Conservation (phyloP, 768 basidiomycete species). For the Mycena sanguinolenta region DNA sequence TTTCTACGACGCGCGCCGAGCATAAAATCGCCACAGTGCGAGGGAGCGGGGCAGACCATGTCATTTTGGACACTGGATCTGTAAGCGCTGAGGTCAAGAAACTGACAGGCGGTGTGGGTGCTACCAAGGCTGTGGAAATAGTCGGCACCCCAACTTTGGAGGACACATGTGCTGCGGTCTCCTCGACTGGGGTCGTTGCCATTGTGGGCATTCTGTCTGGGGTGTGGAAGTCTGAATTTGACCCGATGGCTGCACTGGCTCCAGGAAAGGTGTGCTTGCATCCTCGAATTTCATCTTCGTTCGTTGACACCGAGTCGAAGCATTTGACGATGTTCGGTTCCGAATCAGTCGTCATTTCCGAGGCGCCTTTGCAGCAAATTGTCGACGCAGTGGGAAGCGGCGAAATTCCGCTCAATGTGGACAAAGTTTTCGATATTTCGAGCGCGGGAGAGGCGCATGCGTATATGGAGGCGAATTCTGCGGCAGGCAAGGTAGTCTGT, state of each 20-base stretch:
- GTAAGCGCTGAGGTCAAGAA: conserved; percentile 37
- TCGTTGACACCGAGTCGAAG: conserved; percentile 9
- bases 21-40: conserved; percentile 31
- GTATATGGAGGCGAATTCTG: conserved; percentile 42
- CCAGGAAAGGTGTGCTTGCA: conserved; percentile 36
- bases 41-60: conserved; percentile 39
- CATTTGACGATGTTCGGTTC: conserved; percentile 41
- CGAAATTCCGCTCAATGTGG: conserved; percentile 36
- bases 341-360: conserved; percentile 35
- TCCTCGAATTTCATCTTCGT: background rate
- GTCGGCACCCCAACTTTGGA: conserved; percentile 39
- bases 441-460: conserved; percentile 39
- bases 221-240: conserved; percentile 42
- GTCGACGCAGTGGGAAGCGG: conserved; percentile 40
- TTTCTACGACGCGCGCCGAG: conserved; percentile 40
- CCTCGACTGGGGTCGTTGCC: conserved; percentile 34
- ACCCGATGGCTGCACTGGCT: conserved; percentile 34
- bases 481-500: conserved; percentile 42
- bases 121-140: conserved; percentile 40
- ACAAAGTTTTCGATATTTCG: conserved; percentile 42
- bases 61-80: conserved; percentile 37
- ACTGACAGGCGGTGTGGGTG: conserved; percentile 37
- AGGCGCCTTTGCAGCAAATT: conserved; percentile 39
- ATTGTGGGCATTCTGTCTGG: conserved; percentile 38
- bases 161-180: conserved; percentile 36